Evolutionary conservation across 2,329 filamentous ascomycete genomes (phyloP).

Genomic region (Penicillium frequentans): DNA sequence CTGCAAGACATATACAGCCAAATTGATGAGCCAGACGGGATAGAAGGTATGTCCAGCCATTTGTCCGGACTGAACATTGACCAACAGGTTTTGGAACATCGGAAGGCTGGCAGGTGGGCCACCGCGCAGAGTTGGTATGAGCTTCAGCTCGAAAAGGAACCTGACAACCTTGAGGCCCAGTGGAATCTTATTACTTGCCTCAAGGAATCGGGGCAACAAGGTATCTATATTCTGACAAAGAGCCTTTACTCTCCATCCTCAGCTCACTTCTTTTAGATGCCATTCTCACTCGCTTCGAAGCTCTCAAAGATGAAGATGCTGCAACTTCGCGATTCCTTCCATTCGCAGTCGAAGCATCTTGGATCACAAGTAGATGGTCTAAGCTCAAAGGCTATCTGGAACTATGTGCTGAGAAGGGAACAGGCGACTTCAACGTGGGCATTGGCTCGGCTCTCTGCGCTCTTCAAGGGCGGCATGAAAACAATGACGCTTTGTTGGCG

Average conservation of each 20-base stretch:
- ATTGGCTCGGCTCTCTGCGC: conserved; percentile 68
- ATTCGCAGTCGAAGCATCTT: conserved; percentile 87
- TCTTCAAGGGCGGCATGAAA: conserved; percentile 47
- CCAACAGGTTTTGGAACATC: conserved; percentile 88
- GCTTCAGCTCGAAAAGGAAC: conserved; percentile 77
- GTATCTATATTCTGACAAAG: conserved; percentile 49
- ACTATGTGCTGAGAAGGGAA: conserved; percentile 32
- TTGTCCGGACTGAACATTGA: conserved; percentile 85
- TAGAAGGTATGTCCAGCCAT: conserved; percentile 90
- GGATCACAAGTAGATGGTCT: conserved; percentile 82
- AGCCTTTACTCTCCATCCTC: not conserved
- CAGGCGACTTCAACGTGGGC: conserved; percentile 77
- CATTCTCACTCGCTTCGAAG: conserved; percentile 81
- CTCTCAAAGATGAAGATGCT: conserved; percentile 58
- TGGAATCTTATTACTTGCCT: conserved; percentile 82
- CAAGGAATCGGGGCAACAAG: conserved; percentile 93
- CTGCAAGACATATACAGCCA: conserved; percentile 94
- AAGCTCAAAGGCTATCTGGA: conserved; percentile 67
- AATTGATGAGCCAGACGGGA: conserved; percentile 95
- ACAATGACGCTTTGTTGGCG: conserved; percentile 54
- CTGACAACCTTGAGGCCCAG: conserved; percentile 74
- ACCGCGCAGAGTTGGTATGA: conserved; percentile 98
- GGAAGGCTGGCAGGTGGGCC: conserved; percentile 89
- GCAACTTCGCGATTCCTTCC: conserved; percentile 68
- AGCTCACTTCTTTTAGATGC: conserved; percentile 59